Base-by-base conservation (phyloP, 1,284 basidiomycete species). In the Microstroma glucosiphilum region DNA sequence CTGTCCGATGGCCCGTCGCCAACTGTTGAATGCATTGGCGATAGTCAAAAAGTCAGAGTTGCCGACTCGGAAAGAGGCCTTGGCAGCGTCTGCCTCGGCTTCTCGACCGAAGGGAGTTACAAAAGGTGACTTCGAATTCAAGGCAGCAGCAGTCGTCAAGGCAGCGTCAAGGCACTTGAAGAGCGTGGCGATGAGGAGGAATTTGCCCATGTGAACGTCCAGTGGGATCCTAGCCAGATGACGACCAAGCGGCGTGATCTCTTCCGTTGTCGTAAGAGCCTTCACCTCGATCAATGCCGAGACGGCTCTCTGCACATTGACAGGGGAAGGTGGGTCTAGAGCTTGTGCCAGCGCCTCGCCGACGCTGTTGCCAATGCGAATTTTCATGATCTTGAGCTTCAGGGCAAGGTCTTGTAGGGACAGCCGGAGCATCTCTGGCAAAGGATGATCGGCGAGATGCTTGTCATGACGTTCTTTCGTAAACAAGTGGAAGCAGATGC, bases 11-110 rank as follows among this genome's bases (percentile, higher is more conserved):
- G 88, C 88, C 62, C 85, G 83, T 19, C 92, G 84, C 92, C 94
- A 98, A 65, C 86, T 88, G 9, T 86, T 82, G 80, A 93, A 98
- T 0, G 89, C 92, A 70, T 92, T 89, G 73, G 92, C 91, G 51
- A 94, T 86, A 0, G 93, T 96, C 67, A 96, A 76, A 79, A 99
- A 98, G 79, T 99, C 94, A n/a, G 89, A 93, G 79, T 96, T 90
- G 66, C 91, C 92, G 43, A 84, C 82, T 68, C 87, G 86, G 82
- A 98, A 97, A 1, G 85, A 84, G 48, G 82, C 82, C 80, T 92
- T 96, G 46, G 92, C 90, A 2, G 85, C 84, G 72, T 92, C 89
- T 0, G 94, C 93, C 73, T 92, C 89, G 56, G 86, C 83, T 78
- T 96, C 93, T 58, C 88, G 83, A 1, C 94, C 93, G 65, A 96